Base-by-base conservation (phyloP, 208 protist genomes). In the Acanthamoeba lenticulata region DNA sequence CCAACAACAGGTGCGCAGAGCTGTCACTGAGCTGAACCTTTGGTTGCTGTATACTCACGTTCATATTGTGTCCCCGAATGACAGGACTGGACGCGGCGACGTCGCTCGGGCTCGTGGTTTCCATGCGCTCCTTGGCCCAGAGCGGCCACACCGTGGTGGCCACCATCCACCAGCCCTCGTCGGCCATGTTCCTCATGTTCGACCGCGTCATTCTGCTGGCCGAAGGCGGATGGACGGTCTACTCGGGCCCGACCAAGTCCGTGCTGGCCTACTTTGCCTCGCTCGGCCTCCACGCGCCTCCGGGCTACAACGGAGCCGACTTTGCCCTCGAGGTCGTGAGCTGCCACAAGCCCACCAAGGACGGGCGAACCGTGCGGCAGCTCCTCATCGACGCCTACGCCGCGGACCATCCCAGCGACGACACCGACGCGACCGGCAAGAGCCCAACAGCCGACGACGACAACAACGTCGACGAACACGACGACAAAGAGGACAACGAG, bases 111-210 rank as follows among this genome's bases (percentile, higher is more conserved):
- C 95, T 99, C 38, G 95, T 98, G 27, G 94, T 98, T 42, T 95
- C 97, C 57, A 85, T 99, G 62, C 95, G 95, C 6, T 93, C 95
- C 36, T 94, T 99, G 45, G 95, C 98, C 60, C 94, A 49, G 92
- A 95, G 45, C 97, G 97, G 95, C 97, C 95, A 98, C 85, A 98
- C 94, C 0, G 94, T 96, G 29, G 77, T 99, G 42, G 97, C 97
- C 94, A 99, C 98, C 40, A 99, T 99, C 94, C 98, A 99, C 93
- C 98, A 99, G 96, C 98, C 98, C 32, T 97, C 96, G 9, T 96
- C 96, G 21, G 97, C 98, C 79, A 96, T 98, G 24, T 96, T 95
- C 21, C 32, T 29, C 7, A 90, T 94, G 13, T 96, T 96, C 60
- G 94, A 96, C 79, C 49, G 65, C 6, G 69, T 96, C 11, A 21